Evolutionary conservation across 441 rosid species (phyloP).

Genomic region (Gossypium davidsonii): DNA sequence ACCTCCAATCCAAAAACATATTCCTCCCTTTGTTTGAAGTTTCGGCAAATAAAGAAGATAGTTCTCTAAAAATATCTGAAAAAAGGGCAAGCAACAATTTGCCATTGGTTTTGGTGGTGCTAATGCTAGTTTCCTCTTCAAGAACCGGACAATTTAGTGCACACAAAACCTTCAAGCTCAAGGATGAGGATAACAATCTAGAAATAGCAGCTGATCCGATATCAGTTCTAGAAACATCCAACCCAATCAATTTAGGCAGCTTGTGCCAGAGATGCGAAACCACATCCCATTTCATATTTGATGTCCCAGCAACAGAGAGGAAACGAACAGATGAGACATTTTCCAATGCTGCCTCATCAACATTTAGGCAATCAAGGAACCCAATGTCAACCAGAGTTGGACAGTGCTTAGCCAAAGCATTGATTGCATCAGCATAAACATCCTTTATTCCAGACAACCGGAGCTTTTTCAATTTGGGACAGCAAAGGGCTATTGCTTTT

Average conservation of each 20-base stretch:
- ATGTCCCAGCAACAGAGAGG: constrained; percentile 89
- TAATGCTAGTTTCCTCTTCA: constrained; percentile 54
- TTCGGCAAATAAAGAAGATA: constrained; percentile 64
- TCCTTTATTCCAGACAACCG: constrained; percentile 82
- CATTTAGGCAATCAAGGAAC: constrained; percentile 69
- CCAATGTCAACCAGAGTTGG: constrained; percentile 58
- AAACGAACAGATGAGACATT: constrained; percentile 55
- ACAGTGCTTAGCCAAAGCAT: constrained; percentile 78
- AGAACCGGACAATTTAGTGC: constrained; percentile 70
- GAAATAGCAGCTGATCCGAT: constrained; percentile 59
- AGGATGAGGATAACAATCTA: constrained; percentile 64
- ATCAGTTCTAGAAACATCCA: constrained; percentile 97
- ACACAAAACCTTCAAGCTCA: constrained; percentile 74
- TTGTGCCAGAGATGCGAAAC: constrained; percentile 68
- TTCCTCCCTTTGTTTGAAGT: constrained; percentile 47
- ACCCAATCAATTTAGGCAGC: constrained; percentile 63
- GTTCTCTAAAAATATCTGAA: constrained; percentile 57
- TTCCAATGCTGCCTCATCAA: constrained; percentile 73
- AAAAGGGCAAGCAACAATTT: constrained; percentile 51
- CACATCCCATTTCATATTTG: constrained; percentile 74
- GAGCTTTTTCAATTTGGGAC: constrained; percentile 74
- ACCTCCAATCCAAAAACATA: constrained; percentile 60
- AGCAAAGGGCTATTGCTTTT: constrained; percentile 68
- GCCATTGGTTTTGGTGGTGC: constrained; percentile 46
- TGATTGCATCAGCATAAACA: constrained; percentile 71